Base-by-base conservation (phyloP, 2,329 filamentous ascomycete species). In the Tolypocladium endophyticum region DNA sequence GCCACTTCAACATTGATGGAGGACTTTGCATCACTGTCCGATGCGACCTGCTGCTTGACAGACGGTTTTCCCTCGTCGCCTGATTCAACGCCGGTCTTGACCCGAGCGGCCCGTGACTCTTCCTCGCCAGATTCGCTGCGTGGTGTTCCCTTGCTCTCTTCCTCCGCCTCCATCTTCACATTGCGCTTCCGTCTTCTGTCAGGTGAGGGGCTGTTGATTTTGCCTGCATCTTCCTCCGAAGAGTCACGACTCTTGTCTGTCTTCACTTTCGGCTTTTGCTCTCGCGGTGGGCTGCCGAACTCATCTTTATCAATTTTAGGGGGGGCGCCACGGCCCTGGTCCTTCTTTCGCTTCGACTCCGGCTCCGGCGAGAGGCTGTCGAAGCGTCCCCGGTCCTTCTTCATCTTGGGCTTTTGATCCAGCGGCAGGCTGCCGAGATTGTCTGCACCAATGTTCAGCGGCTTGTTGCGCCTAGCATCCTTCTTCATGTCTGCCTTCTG, bases 11-110 rank as follows among this genome's bases (percentile, higher is more conserved):
- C 64, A 6, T 65, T 61, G 47, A 60, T 57, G 9, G 59, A 47
- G 16, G 63, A 57, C 54, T 67, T 61, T 33, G 59, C 58, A 38
- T 63, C 61, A 3, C 62, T 61, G 33, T 64, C 64, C 64, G 62
- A 65, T 50, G 59, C 59, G 11, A 61, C 58, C 33, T 55, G 52
- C 41, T 58, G n/a, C 55, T 60, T 45, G 38, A 45, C 56, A 33
- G 57, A 58, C 33, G 64, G 61, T 20, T 60, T 62, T 47, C 64
- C 56, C 38, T 60, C 60, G 25, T 52, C 57, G 55, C 58, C 58
- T 5, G 56, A 47, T 9, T 57, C 58, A 4, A 33, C 20, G 7
- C 55, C 43, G 14, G 30, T 53, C 33, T 62, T 61, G 35, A 59
- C 30, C 20, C 30, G n/a, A 12, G 50, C 2, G 2, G 11, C 36